Evolutionary conservation across 2,329 filamentous ascomycete genomes (phyloP).

Genomic region (Penicillium sp.): DNA sequence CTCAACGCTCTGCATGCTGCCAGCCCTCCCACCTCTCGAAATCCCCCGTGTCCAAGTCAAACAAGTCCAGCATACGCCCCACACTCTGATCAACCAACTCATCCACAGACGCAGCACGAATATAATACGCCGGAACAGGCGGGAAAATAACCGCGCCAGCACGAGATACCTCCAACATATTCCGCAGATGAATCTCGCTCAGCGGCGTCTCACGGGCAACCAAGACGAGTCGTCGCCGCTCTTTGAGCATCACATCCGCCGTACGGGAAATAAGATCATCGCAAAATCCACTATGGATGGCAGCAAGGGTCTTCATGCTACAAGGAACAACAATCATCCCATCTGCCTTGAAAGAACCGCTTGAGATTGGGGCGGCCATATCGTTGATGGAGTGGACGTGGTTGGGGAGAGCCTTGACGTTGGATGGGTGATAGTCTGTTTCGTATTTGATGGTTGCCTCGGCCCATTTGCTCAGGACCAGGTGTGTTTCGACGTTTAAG

Average conservation of each 20-base stretch:
- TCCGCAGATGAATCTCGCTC: conserved; percentile 49
- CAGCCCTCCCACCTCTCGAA: conserved; percentile 38
- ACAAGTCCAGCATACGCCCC: conserved; percentile 50
- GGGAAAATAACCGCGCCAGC: conserved; percentile 48
- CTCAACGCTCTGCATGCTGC: conserved; percentile 16
- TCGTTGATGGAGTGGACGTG: conserved; percentile 46
- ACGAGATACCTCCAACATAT: conserved; percentile 47
- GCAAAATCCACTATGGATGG: conserved; percentile 44
- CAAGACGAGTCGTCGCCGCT: conserved; percentile 43
- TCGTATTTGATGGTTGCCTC: conserved; percentile 52
- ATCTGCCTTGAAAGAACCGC: conserved; percentile 47
- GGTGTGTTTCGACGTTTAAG: conserved; percentile 51
- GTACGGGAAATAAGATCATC: conserved; percentile 51
- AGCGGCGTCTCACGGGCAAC: conserved; percentile 50
- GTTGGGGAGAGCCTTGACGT: conserved; percentile 44
- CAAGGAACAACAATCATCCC: conserved; percentile 54
- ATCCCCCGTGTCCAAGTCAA: conserved; percentile 44
- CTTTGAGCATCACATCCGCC: conserved; percentile 52
- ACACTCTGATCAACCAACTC: conserved; percentile 51
- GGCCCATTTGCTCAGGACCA: conserved; percentile 54
- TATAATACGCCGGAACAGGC: conserved; percentile 50
- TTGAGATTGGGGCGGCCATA: conserved; percentile 48
- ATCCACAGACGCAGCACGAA: conserved; percentile 39
- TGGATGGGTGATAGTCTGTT: conserved; percentile 41
- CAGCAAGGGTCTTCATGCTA: conserved; percentile 53